phyloP scores from a whole-genome alignment of 2,329 filamentous ascomycete species.

The Colletotrichum limetticola region DNA sequence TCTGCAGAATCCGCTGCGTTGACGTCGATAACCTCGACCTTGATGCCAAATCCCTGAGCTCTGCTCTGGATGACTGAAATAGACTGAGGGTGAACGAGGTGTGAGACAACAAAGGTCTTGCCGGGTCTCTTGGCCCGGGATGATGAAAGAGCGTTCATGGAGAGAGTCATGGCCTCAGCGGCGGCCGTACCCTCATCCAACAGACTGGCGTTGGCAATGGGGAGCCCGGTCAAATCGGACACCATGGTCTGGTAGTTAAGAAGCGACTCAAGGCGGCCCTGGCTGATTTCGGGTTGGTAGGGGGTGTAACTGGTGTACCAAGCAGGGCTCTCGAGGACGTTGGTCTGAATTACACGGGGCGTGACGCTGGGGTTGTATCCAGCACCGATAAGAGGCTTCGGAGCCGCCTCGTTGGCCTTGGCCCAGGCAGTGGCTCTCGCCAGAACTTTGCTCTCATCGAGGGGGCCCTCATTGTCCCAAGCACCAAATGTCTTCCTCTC shows the following conservation, averaged over 20 bases:
- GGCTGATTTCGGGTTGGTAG: conserved; percentile 97
- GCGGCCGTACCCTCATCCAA: conserved; percentile 93
- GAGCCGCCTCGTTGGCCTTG: conserved; percentile 48
- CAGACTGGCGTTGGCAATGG: conserved; percentile 90
- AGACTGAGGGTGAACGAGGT: conserved; percentile 86
- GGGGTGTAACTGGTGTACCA: conserved; percentile 99
- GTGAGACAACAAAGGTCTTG: conserved; percentile 87
- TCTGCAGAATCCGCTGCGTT: conserved; percentile 69
- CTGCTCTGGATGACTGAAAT: conserved; percentile 85
- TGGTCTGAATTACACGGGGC: conserved; percentile 91
- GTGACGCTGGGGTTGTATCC: conserved; percentile 91
- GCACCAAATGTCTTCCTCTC: conserved; percentile 68
- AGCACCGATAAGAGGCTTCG: conserved; percentile 80
- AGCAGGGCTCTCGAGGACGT: conserved; percentile 89
- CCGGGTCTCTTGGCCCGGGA: conserved; percentile 78
- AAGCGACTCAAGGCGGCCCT: conserved; percentile 90
- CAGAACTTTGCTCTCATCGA: conserved; percentile 70
- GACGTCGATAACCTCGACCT: conserved; percentile 78
- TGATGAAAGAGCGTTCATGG: conserved; percentile 78
- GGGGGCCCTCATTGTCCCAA: conserved; percentile 55
- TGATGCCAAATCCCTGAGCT: conserved; percentile 91
- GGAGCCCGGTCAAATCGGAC: conserved; percentile 85
- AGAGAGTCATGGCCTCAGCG: conserved; percentile 95
- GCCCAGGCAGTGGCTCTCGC: conserved; percentile 49
- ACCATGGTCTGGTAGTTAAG: conserved; percentile 97